A percentile compares a stretch with the other conserved stretches of the same genome.
These are phyloP conservation scores for Pleurotus djamor DNA, from an alignment of 768 basidiomycete genomes.

Conservation along the genomic window DNA sequence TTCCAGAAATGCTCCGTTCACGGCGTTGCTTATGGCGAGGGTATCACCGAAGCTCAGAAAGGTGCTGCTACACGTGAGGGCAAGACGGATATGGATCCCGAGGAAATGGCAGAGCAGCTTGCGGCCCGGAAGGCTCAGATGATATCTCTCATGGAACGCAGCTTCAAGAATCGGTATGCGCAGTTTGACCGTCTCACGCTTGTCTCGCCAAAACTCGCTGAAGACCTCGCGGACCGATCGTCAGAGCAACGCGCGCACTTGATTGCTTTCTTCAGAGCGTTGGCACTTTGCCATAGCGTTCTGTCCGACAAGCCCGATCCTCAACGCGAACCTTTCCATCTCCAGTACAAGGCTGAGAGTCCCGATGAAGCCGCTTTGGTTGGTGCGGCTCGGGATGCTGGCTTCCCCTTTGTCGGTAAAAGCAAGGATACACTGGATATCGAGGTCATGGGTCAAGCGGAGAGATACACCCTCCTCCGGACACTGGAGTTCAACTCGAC, in stretches of 20 bases:
- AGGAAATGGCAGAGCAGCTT: conserved; percentile 70
- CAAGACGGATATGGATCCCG: conserved; percentile 61
- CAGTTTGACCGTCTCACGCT: conserved; percentile 83
- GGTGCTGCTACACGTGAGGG: conserved; percentile 89
- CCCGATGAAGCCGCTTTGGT: conserved; percentile 97
- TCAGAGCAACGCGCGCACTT: conserved; percentile 63
- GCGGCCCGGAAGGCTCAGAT: conserved; percentile 68
- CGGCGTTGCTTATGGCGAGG: conserved; percentile 88
- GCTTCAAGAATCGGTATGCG: conserved; percentile 87
- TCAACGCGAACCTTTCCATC: conserved; percentile 49
- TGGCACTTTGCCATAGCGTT: conserved; percentile 93
- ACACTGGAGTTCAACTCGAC: conserved; percentile 93
- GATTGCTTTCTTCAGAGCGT: conserved; percentile 87
- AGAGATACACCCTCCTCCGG: conserved; percentile 77
- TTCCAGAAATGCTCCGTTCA: conserved; percentile 93
- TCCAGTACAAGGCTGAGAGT: conserved; percentile 95
- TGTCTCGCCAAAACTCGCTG: conserved; percentile 81
- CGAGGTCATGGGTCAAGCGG: conserved; percentile 87
- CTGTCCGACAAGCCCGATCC: conserved; percentile 76
- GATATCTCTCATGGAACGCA: conserved; percentile 68
- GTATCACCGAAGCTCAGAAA: conserved; percentile 92
- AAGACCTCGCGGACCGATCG: conserved; percentile 65
- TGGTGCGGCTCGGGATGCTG: conserved; percentile 86
- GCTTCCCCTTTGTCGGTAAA: conserved; percentile 86
- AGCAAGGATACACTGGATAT: conserved; percentile 78